Conservation (phyloP, 768 basidiomycete species). For the Panaeolus cyanescens region DNA sequence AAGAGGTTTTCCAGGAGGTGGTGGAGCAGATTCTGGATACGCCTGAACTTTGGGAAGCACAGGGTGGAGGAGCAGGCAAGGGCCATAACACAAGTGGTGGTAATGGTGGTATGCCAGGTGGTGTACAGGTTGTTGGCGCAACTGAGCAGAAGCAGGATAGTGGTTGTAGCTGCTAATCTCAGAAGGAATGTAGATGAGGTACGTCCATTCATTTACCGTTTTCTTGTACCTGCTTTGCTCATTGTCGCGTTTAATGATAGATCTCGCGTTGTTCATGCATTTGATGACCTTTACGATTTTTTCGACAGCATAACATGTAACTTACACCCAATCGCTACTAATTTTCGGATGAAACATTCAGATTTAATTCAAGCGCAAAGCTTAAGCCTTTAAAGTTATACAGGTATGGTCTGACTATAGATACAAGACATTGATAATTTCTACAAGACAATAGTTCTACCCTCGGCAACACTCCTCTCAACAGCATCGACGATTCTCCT, state of each 20-base stretch:
- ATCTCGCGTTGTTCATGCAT: background rate
- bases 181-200: background rate
- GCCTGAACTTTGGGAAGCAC: conserved; percentile 72
- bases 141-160: background rate
- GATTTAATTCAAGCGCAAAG: no score
- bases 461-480: conserved; percentile 11
- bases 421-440: no score
- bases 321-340: background rate
- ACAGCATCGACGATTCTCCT: conserved; percentile 11
- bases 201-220: background rate
- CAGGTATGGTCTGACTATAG: no score
- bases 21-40: conserved; percentile 84
- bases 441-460: background rate
- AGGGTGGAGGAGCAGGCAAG: conserved; percentile 22
- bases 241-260: background rate
- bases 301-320: background rate
- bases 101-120: conserved; percentile 50
- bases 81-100: conserved; percentile 35
- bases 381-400: no score
- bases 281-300: background rate
- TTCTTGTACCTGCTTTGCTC: no score
- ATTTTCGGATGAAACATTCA: background rate
- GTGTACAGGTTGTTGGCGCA: conserved; percentile 45
- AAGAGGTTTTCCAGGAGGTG: conserved; percentile 70
- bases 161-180: background rate